These are phyloP conservation scores for Babesia sp. DNA, from an alignment of 169 alveolate genomes.

Conservation along the genomic window DNA sequence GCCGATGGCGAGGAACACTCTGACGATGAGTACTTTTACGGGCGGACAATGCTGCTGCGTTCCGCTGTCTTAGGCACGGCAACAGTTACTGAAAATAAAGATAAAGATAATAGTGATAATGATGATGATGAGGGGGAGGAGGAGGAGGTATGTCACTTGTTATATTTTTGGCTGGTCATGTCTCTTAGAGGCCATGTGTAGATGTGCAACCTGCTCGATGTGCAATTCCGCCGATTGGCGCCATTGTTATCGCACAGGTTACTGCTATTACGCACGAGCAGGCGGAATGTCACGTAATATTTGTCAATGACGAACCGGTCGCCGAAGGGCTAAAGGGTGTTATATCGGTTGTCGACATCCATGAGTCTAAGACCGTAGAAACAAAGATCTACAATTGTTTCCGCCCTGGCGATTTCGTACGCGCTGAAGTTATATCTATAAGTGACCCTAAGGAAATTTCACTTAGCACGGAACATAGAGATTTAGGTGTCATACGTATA, in stretches of 20 bases:
- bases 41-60: conserved; percentile 12
- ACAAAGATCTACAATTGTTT: conserved; percentile 52
- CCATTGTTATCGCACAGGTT: conserved; percentile 59
- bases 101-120: not conserved
- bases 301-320: conserved; percentile 14
- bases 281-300: conserved; percentile 60
- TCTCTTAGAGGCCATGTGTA: not conserved
- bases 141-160: not conserved
- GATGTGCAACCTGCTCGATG: not conserved
- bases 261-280: conserved; percentile 10
- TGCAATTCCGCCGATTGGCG: conserved; percentile 54
- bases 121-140: not conserved
- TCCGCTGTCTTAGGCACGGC: conserved; percentile 50
- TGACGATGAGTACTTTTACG: conserved; percentile 42
- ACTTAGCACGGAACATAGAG: conserved; percentile 46
- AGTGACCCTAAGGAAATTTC: conserved; percentile 50
- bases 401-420: conserved; percentile 61
- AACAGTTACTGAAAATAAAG: not conserved
- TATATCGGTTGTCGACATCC: conserved; percentile 33
- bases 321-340: conserved; percentile 47
- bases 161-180: not conserved
- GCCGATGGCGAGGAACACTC: conserved; percentile 14
- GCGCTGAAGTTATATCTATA: conserved; percentile 45
- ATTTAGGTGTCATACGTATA: conserved; percentile 51
- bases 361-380: conserved; percentile 62